A percentile compares a stretch with the other conserved stretches of the same genome.
Conservation (phyloP, 2,329 filamentous ascomycete species). For the Fragosphaeria purpurea region DNA sequence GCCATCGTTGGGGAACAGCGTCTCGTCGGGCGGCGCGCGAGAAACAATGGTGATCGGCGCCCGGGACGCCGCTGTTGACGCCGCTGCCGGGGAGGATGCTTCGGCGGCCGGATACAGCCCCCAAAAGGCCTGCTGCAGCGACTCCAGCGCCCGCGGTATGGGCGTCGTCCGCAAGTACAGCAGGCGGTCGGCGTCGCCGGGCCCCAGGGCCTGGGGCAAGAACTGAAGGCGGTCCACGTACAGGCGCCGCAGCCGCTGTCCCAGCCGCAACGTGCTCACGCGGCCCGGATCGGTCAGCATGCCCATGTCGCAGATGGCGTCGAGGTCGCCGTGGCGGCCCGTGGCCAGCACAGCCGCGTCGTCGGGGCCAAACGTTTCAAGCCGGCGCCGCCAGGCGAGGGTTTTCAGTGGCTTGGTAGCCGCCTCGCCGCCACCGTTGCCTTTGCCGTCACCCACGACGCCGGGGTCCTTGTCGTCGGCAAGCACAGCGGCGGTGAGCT, state of each 20-base stretch:
- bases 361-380: slow-evolving; percentile 70
- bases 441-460: slow-evolving; percentile 32
- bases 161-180: slow-evolving; percentile 68
- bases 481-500: slow-evolving; percentile 48
- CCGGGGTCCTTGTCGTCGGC: slow-evolving; percentile 28
- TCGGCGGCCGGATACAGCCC: slow-evolving; percentile 58
- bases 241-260: slow-evolving; percentile 55
- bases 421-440: slow-evolving; percentile 18
- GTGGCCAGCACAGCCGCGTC: slow-evolving; percentile 61
- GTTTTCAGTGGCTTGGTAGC: slow-evolving; percentile 30
- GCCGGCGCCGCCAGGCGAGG: slow-evolving; percentile 55
- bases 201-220: slow-evolving; percentile 46
- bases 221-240: slow-evolving; percentile 69
- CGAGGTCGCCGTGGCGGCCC: slow-evolving; percentile 60
- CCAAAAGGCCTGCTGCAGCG: slow-evolving; percentile 63
- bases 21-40: slow-evolving; percentile 59
- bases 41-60: slow-evolving; percentile 56
- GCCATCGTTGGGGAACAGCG: slow-evolving; percentile 67
- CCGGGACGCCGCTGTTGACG: slow-evolving; percentile 10
- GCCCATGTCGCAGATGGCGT: slow-evolving; percentile 69
- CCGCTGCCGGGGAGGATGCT: slow-evolving; percentile 11
- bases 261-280: slow-evolving; percentile 60
- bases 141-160: slow-evolving; percentile 66
- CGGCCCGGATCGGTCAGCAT: slow-evolving; percentile 69
- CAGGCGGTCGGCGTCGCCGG: slow-evolving; percentile 33